Base-by-base conservation (phyloP, 495 filamentous ascomycete genomes). In the Penicillium crystallinum region DNA sequence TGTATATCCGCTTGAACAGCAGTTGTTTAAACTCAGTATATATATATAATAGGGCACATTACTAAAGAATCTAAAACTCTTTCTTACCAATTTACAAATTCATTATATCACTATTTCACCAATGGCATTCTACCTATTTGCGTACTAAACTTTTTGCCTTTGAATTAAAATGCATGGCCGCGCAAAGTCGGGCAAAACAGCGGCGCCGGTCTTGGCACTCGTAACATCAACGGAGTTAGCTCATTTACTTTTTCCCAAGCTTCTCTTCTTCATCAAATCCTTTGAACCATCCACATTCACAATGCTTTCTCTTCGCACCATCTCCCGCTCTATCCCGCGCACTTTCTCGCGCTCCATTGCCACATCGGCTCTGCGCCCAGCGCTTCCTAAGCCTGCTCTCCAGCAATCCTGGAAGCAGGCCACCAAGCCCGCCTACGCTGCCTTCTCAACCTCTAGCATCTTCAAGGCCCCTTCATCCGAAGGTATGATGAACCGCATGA, bases 231-330 rank as follows among this genome's bases (percentile, higher is more conserved):
- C 65, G 34, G 49, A 46, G 58, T 63, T 50, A 63, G 59, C 56
- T 63, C 52, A 40, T 53, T 39, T 46, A 46, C 39, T 44, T 55
- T 55, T 60, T 62, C 49, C 48, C 36, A 46, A 54, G 53, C 54
- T 55, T 27, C 45, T 54, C 58, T 42, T 39, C 46, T 61, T 52
- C 53, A 59, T 42, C 57, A 49, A 56, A 48, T 49, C 40, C 46
- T 49, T 40, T 33, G 39, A 22, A 48, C 37, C 57, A 54, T 57
- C 51, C 37, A 50, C 43, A 46, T 61, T 61, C 78, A 87, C 61
- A 62, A 93, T 92, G 89, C 70, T 90, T 66, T 90, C 88, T 45
- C 73, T 93, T 39, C 83, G 89, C 66, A 74, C 80, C 52, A 65
- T 88, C 47, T 77, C 84, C 58, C 87, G 88, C 64, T 80, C 87